phyloP scores from a whole-genome alignment of 192 early-diverging fungal genomes.

The Coemansia sp. region DNA sequence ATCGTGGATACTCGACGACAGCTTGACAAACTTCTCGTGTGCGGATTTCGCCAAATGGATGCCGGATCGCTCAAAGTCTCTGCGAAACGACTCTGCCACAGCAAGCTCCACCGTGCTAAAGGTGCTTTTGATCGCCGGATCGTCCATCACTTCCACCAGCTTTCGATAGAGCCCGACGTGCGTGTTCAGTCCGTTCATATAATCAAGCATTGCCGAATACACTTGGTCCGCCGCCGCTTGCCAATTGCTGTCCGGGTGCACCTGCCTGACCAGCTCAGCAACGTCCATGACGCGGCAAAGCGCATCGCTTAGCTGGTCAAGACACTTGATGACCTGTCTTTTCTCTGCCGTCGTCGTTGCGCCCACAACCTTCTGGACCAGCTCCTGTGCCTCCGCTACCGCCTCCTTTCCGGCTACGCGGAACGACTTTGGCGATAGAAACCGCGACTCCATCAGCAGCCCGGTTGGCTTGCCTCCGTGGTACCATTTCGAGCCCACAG shows the following conservation, averaged over 20 bases:
- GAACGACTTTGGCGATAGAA: slow-evolving; percentile 47
- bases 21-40: slow-evolving; percentile 71
- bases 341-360: slow-evolving; percentile 54
- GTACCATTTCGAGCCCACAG: slow-evolving; percentile 49
- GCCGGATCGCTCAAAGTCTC: slow-evolving; percentile 94
- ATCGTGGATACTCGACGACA: slow-evolving; percentile 81
- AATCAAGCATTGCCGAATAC: slow-evolving; percentile 71
- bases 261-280: slow-evolving; percentile 87
- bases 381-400: slow-evolving; percentile 35
- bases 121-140: slow-evolving; percentile 52
- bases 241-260: slow-evolving; percentile 76
- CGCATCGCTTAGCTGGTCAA: slow-evolving; percentile 85
- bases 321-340: slow-evolving; percentile 75
- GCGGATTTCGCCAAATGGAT: slow-evolving; percentile 74
- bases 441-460: slow-evolving; percentile 51
- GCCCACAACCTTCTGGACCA: slow-evolving; percentile 27
- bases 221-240: slow-evolving; percentile 74
- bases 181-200: slow-evolving; percentile 93
- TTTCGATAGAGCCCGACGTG: slow-evolving; percentile 81
- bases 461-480: slow-evolving; percentile 48
- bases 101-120: slow-evolving; percentile 69
- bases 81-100: slow-evolving; percentile 77
- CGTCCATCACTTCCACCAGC: slow-evolving; percentile 65
- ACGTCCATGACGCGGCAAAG: slow-evolving; percentile 91
- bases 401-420: slow-evolving; percentile 36